A percentile compares a stretch with the other conserved stretches of the same genome.
Evolutionary conservation across 2,329 filamentous ascomycete genomes (phyloP).

Genomic region (Exophiala dermatitidis): DNA sequence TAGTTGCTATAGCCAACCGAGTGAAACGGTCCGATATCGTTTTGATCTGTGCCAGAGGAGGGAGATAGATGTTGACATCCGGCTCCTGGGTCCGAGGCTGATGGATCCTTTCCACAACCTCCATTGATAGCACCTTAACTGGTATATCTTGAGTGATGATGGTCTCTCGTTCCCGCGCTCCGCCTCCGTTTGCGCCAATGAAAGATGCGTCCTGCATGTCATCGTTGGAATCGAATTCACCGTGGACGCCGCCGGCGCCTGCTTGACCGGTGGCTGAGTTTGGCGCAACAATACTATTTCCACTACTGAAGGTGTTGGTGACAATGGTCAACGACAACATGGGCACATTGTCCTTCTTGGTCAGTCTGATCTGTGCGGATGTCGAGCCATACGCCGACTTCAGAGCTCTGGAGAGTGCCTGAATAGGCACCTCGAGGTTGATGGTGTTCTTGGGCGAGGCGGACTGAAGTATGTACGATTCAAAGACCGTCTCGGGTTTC

Average conservation of each 20-base stretch:
- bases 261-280: constrained; percentile 23
- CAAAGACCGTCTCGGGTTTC: constrained; percentile 70
- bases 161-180: constrained; percentile 70
- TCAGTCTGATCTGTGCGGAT: constrained; percentile 77
- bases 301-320: constrained; percentile 56
- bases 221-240: constrained; percentile 27
- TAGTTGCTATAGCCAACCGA: constrained; percentile 56
- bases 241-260: constrained; percentile 17
- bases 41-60: constrained; percentile 80
- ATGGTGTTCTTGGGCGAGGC: constrained; percentile 78
- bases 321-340: constrained; percentile 85
- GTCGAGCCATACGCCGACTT: constrained; percentile 76
- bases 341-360: constrained; percentile 83
- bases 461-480: constrained; percentile 81
- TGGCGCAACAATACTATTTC: constrained; percentile 41
- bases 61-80: constrained; percentile 88
- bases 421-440: constrained; percentile 91
- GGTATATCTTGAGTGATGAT: constrained; percentile 93
- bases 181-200: constrained; percentile 39
- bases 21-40: constrained; percentile 94
- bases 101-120: constrained; percentile 83
- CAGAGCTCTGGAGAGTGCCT: constrained; percentile 80
- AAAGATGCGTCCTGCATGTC: constrained; percentile 43
- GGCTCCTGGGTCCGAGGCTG: constrained; percentile 86
- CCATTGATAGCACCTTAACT: constrained; percentile 77